phyloP scores from a whole-genome alignment of 345 rosid species.

The Boechera divaricarpa region DNA sequence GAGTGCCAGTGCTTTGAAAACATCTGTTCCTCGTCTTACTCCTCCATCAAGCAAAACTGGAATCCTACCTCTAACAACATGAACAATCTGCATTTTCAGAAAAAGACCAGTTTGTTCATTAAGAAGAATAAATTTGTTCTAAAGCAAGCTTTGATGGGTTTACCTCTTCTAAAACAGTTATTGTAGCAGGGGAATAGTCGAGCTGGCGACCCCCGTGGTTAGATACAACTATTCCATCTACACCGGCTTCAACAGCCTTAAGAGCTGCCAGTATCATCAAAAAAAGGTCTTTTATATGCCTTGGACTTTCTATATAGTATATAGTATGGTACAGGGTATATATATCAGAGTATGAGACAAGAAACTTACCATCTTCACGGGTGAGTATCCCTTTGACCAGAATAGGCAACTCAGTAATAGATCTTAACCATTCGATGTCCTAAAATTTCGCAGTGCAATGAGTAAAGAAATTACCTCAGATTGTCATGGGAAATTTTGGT shows the following conservation, averaged over 20 bases:
- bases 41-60: slow-evolving; percentile 92
- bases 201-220: slow-evolving; percentile 90
- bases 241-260: slow-evolving; percentile 71
- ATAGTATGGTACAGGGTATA: neutral
- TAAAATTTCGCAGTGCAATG: slow-evolving; percentile 40
- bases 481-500: neutral
- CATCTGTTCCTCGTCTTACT: slow-evolving; percentile 78
- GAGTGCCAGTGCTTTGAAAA: slow-evolving; percentile 88
- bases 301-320: neutral
- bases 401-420: slow-evolving; percentile 75
- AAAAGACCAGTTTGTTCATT: neutral
- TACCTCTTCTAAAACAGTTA: slow-evolving; percentile 78
- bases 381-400: slow-evolving; percentile 82
- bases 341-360: slow-evolving; percentile 21
- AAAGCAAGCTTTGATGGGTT: neutral
- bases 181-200: slow-evolving; percentile 69
- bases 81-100: slow-evolving; percentile 61
- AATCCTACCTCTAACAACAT: slow-evolving; percentile 68
- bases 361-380: slow-evolving; percentile 73
- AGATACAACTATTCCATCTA: slow-evolving; percentile 75
- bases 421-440: slow-evolving; percentile 84
- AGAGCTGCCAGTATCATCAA: slow-evolving; percentile 54
- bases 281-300: slow-evolving; percentile 2
- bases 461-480: neutral
- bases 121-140: neutral